Evolutionary conservation across 2,329 filamentous ascomycete species (phyloP), one percentile per base, ranked within the genome.

Genomic region (Diaporthe aspalathi): DNA sequence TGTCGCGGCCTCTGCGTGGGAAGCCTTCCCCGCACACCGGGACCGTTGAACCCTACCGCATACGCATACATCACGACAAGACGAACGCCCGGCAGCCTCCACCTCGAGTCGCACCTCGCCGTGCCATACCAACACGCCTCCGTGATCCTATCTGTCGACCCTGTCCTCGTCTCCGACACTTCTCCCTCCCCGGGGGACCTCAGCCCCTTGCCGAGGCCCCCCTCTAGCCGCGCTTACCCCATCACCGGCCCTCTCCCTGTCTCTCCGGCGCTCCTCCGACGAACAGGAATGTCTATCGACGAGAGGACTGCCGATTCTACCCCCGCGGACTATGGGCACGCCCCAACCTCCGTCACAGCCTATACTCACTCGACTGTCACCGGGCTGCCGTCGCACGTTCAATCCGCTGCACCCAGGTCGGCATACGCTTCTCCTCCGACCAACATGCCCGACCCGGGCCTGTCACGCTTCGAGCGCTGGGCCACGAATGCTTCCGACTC

Each of bases 401-500:
- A 60, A 22, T n/a, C 62, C 32, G 72, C 70, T 24, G 38, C 54
- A 24, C 43, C 67, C 27, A 45, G 65, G 53, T 49, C 72, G 45
- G 67, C 70, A 73, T 73, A 67, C 24, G 72, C 71, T 47, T 56
- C 67, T 67, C 38, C 57, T 32, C 16, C 68, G 43, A 72, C 70
- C 67, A 73, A 72, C 66, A 80, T 79, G 74, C 72, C 76, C 71
- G 74, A 76, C 74, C 75, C 77, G 9, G 67, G 24, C 35, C 73
- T 83, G 76, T 87, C 86, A 60, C 77, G 81, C 65, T 77, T 90
- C 74, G 86, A 91, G 78, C 83, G 82, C 76, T 91, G 89, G 87
- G 85, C 88, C 27, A 81, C 84, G 60, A 77, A 79, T 49, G 88
- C 89, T 65, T 89, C 88, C 43, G 87, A 90, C 73, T 85, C 88